Evolutionary conservation across 805 yeast species (phyloP).

Genomic region (Debaryomyces castellii): DNA sequence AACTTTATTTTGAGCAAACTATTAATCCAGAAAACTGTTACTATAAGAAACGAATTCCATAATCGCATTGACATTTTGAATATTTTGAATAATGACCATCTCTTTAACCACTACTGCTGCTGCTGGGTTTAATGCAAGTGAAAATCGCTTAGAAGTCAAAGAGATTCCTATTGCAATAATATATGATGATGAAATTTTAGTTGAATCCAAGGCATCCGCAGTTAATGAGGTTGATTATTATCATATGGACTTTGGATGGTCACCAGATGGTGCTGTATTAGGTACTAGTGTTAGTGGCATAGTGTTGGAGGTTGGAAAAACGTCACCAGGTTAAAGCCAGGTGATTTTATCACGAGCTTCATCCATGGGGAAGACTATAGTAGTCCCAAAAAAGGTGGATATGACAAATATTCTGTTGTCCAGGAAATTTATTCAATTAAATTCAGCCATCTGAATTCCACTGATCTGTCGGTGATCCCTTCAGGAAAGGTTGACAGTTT

Average conservation of each 20-base stretch:
- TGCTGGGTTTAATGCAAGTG: neutral
- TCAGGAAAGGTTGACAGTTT: slow-evolving; percentile 1
- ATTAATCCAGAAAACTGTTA: no score
- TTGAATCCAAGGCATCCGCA: slow-evolving; percentile 1
- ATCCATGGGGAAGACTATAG: slow-evolving; percentile 4
- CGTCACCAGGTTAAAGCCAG: slow-evolving; percentile 1
- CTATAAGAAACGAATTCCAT: no score
- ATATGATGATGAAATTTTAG: slow-evolving; percentile 2
- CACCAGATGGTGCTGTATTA: slow-evolving; percentile 2
- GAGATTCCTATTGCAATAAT: slow-evolving; percentile 1
- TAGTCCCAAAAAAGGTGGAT: slow-evolving; percentile 1
- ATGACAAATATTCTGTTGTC: slow-evolving; percentile 1
- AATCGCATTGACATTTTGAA: no score
- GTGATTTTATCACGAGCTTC: slow-evolving; percentile 3
- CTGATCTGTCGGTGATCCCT: neutral
- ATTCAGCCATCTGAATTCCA: neutral
- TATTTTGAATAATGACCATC: neutral
- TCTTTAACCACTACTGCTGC: neutral
- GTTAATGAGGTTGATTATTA: slow-evolving; percentile 1
- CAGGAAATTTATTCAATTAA: slow-evolving; percentile 5
- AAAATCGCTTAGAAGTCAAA: neutral
- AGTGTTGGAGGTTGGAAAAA: slow-evolving; percentile 3
- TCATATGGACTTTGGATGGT: slow-evolving; percentile 4
- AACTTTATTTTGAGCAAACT: neutral
- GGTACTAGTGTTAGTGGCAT: slow-evolving; percentile 3